Evolutionary conservation across 2,329 filamentous ascomycete species (phyloP), one percentile per base, ranked within the genome.

Genomic region (Epichloe elymi): DNA sequence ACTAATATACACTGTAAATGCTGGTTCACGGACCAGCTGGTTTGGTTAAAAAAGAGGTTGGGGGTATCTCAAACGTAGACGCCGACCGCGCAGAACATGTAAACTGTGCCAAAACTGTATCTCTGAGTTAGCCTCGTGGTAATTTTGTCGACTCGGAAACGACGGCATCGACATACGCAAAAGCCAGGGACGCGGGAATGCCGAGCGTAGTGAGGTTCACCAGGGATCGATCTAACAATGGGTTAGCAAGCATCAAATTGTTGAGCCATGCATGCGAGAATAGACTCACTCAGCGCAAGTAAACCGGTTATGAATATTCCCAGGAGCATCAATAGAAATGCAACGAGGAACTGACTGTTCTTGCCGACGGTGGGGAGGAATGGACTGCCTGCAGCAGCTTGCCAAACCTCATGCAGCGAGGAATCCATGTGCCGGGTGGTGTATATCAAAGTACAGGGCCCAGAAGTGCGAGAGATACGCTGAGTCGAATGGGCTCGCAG

Each of bases 31-130:
- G 38, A 43, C 46, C 50, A 45, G 36, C 8, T 17, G 33, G 17
- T 33, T 20, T 43, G 26, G 45, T 19, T 6, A 26, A 47, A 8
- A 12, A 20, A 10, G 19, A 38, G 35, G 65, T 54, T 57, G 53
- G 61, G 67, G 71, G 70, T 74, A 71, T 80, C 67, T 75, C 80
- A 98, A 68, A 98, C 88, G 82, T 98, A 97, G 65, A 98, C 93
- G 67, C 93, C 93, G 66, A 93, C 93, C 54, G 90, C 93, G 71
- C 93, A 98, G 72, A 98, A 97, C 85, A 96, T 95, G 72, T 93
- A 96, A 44, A 98, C 89, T 48, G 91, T 85, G 60, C 93, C 93
- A 68, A 95, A 86, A 48, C 91, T 96, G 63, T 11, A 10, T 23
- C 30, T 19, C n/a, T 2, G 33, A 12, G 26, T 60, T 50, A 65